Percentiles rank a stretch among this genome's conserved stretches.
Evolutionary conservation across 148 eudicot species (phyloP).

Genomic region (Rheum nobile): DNA sequence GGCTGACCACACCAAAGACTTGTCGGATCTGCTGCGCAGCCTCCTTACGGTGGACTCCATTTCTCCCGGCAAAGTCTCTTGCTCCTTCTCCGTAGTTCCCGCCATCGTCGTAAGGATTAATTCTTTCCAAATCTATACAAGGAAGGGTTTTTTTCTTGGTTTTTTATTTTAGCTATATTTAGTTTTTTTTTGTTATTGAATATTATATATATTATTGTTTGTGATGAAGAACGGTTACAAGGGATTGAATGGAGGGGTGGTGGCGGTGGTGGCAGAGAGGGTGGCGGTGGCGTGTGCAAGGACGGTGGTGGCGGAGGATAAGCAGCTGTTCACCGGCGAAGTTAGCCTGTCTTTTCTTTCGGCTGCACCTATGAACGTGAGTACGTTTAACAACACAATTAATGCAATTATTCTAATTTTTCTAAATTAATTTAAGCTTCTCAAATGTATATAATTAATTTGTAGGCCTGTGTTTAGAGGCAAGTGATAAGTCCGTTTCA

Average conservation of each 20-base stretch:
- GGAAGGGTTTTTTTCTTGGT: not conserved
- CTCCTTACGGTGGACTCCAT: constrained; percentile 23
- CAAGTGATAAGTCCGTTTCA: no score
- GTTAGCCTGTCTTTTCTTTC: constrained; percentile 54
- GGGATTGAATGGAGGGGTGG: constrained; percentile 80
- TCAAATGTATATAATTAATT: no score
- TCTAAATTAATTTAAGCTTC: no score
- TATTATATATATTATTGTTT: no score
- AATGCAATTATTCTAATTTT: no score
- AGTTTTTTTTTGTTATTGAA: no score
- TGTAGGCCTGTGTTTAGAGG: no score
- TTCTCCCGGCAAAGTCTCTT: constrained; percentile 31
- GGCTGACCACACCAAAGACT: constrained; percentile 11
- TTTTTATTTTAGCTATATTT: no score
- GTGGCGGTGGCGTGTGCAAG: constrained; percentile 71
- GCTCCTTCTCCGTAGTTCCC: constrained; percentile 36
- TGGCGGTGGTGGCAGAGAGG: constrained; percentile 56
- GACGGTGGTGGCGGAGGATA: constrained; percentile 66
- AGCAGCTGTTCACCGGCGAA: constrained; percentile 66
- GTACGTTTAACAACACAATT: no score
- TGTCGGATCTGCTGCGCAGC: constrained; percentile 21
- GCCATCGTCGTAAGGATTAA: constrained; percentile 24
- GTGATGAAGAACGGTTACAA: constrained; percentile 37
- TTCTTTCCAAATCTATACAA: not conserved
- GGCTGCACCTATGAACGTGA: constrained; percentile 54